Conservation (phyloP, 225 moss, liverwort and hornwort species). For the Anthoceros angustus region DNA sequence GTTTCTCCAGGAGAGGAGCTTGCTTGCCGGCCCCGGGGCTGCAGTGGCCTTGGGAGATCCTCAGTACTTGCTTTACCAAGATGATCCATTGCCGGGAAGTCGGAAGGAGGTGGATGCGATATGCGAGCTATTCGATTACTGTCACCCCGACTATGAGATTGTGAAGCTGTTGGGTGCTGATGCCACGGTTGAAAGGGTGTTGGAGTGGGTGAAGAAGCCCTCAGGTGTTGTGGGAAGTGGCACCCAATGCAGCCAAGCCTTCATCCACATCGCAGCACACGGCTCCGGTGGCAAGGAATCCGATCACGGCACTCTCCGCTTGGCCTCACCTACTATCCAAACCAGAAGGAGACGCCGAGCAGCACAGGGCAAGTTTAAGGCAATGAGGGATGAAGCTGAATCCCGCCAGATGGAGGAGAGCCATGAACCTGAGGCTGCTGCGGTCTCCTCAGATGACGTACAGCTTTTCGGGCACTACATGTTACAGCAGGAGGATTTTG, state of each 20-base stretch:
- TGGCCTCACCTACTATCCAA: not conserved
- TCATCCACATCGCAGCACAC: not conserved
- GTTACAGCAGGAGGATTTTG: not conserved
- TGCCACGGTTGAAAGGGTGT: not conserved
- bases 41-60: not conserved
- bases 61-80: not conserved
- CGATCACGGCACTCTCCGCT: not conserved
- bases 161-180: not conserved
- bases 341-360: not conserved
- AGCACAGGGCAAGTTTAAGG: not conserved
- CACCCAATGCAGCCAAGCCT: not conserved
- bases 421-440: too few species aligned
- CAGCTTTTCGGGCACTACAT: too few species aligned
- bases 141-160: not conserved
- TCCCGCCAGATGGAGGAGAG: not conserved
- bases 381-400: not conserved
- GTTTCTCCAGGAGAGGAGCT: not conserved
- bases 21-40: not conserved
- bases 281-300: not conserved
- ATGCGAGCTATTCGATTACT: not conserved
- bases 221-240: not conserved
- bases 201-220: not conserved
- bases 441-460: too few species aligned
- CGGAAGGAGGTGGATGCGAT: not conserved
- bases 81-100: not conserved